Evolutionary conservation across 805 yeast species (phyloP), one percentile per base, ranked within the genome.

Genomic region (Schizosaccharomyces octosporus): DNA sequence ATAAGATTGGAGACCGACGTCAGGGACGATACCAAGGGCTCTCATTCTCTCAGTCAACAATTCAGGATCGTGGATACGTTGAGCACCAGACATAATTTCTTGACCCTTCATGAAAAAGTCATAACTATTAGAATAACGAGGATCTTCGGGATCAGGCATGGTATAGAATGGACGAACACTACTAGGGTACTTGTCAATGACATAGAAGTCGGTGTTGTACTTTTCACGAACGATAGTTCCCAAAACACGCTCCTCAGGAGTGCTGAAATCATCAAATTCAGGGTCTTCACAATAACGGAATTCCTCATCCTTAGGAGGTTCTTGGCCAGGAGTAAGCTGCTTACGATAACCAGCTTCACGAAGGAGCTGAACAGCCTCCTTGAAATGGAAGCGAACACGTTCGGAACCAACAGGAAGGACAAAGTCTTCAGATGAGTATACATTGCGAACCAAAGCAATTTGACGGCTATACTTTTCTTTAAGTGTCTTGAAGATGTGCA

Each of bases 81-180:
- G 99, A 63, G 98, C 99, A 69, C 99, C 99, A n/a, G 96, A 87
- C 67, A 93, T 76, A 69, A 93, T 93, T 76, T 93, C 99, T 77
- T 93, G 98, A 72, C 99, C 99, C 78, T 98, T 85, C 98, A 93
- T 93, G 80, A 93, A 93, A 83, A 93, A 93, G 76, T 93, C 98
- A 72, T 90, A 93, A 24, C 97, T 90, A 81, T 93, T 93, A 65
- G 97, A 89, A 76, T 89, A 89, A 67, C 84, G 79, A 65, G 95
- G 81, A 75, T 93, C 89, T 69, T 81, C 84, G 21, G 97, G 79
- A 72, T 88, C 96, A 64, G 98, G 97, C 98, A 93, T 93, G 59
- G 99, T 93, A 80, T 93, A 93, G 81, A 93, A 93, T 63, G 99
- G 99, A 78, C 99, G 84, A 62, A 89, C 81, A 39, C 87, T 93